Base-by-base conservation (phyloP, 805 yeast genomes). In the Naumovozyma dairenensis region DNA sequence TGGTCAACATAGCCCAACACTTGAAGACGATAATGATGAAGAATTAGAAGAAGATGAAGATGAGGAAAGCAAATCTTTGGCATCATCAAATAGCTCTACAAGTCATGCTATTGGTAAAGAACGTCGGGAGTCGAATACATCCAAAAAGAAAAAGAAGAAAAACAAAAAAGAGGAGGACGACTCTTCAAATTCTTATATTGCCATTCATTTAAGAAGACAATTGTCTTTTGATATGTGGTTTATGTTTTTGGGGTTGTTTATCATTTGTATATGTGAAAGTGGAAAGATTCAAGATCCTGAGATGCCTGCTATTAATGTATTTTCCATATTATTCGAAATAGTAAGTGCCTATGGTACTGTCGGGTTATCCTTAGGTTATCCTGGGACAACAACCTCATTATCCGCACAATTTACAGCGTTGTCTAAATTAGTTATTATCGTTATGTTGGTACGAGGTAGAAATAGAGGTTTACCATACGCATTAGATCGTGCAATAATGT, bases 271-370 rank as follows among this genome's bases (percentile, higher is more conserved):
- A 33, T 81, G 83, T 28, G 98, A 89, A 52, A 82, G 87, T n/a
- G 61, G 65, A 4, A 71, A 70, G 44, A 62, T 87, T 21, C 49
- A 60, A 35, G 62, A 66, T 31, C 50, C 61, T 6, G 62, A 65
- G 14, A 40, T 55, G 13, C 65, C 66, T 5, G 55, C 67, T 4
- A 81, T 86, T 48, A 66, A 74, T 4, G 72, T 83, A 13, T 89
- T 87, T 55, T 62, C 71, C 3, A 64, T 83, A 2, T 60, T 89
- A 47, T 89, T 87, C 59, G 98, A 89, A 53, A 77, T 86, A 36
- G 83, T 85, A 5, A 80, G 94, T 43, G 97, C 97, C 0, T 92
- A 89, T 60, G 96, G 97, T 55, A 86, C 95, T 0, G 97, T 89
- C 26, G 98, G 98, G 0, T 59, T 89, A 38, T 81, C 94, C 4